Evolutionary conservation across 768 basidiomycete species (phyloP), one percentile per base, ranked within the genome.

Genomic region (Gloeopeniophorella convolvens): DNA sequence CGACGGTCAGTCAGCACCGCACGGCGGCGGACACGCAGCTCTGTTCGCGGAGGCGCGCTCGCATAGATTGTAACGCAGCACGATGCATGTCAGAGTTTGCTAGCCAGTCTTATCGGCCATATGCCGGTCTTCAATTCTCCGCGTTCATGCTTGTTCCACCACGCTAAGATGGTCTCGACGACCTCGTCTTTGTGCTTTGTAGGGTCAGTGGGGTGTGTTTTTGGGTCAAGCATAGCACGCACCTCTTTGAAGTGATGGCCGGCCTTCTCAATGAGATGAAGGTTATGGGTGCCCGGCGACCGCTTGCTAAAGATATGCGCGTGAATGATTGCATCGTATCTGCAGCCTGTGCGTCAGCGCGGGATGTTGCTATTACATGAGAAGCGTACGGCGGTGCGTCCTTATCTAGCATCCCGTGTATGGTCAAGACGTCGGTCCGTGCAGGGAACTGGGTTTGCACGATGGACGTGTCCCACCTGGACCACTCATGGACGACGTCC

Each of bases 161-260:
- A 91, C 33, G 78, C 77, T 21, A 87, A 64, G 47, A 91, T 79
- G 26, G 73, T 72, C 28, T 77, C 76, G 16, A 85, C 79, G 12
- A 90, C 72, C 43, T 85, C 78, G 47, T 85, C 83, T 54, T 79
- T 77, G 48, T 76, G 74, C 77, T n/a, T n/a, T 77, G 42, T 11
- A 11, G 42, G 24, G 9, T 43, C n/a, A 7, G n/a, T 24, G n/a
- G 9, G 10, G 34, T 11, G 20, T 26, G 16, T 24, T 37, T 15
- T 26, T n/a, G 33, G 24, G 23, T 20, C 16, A n/a, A 11, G 8
- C 9, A 9, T 5, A 36, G 20, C 13, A 1, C 72, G 34, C 51
- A 77, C 76, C 21, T 82, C 79, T 20, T 78, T 80, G 59, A 82
- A 85, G 65, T 89, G 90, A 61, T 90, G 89, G 67, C 88, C 86